Conservation (phyloP, 805 yeast species). For the Candida lessepsii region DNA sequence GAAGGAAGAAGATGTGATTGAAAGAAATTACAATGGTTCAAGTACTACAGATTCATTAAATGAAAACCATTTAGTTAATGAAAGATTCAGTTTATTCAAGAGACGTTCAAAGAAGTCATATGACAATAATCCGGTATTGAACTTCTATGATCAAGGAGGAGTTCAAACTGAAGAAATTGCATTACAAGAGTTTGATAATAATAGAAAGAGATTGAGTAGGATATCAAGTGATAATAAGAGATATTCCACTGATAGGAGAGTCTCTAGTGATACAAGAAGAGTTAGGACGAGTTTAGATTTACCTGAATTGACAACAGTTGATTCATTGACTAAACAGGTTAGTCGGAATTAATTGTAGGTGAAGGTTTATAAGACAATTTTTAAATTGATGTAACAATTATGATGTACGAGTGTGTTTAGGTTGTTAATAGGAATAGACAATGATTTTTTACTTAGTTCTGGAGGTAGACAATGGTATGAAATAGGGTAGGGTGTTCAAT, state of each 20-base stretch:
- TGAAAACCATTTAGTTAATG: slow-evolving; percentile 12
- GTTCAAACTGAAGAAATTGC: slow-evolving; percentile 52
- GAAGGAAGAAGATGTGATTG: slow-evolving; percentile 7
- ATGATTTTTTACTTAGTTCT: too few relatives aligned
- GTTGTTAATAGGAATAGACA: too few relatives aligned
- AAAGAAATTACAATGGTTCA: slow-evolving; percentile 12
- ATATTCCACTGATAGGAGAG: slow-evolving; percentile 9
- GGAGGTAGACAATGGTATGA: too few relatives aligned
- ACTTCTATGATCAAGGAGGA: slow-evolving; percentile 31
- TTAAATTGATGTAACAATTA: too few relatives aligned
- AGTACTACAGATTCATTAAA: slow-evolving; percentile 11
- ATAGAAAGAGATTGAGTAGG: slow-evolving; percentile 21
- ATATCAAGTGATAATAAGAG: slow-evolving; percentile 20
- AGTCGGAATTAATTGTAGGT: background rate
- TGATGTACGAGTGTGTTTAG: too few relatives aligned
- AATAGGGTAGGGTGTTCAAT: too few relatives aligned
- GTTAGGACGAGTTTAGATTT: slow-evolving; percentile 17
- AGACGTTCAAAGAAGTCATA: slow-evolving; percentile 28
- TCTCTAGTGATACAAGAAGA: slow-evolving; percentile 9
- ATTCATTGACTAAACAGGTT: slow-evolving; percentile 10
- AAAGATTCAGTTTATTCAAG: slow-evolving; percentile 30
- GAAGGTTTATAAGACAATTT: too few relatives aligned
- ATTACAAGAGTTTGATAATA: slow-evolving; percentile 39
- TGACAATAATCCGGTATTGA: slow-evolving; percentile 34
- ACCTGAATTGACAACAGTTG: slow-evolving; percentile 15